These are phyloP conservation scores for Fusarium continuum DNA, from an alignment of 2,329 filamentous ascomycete genomes.

Conservation along the genomic window DNA sequence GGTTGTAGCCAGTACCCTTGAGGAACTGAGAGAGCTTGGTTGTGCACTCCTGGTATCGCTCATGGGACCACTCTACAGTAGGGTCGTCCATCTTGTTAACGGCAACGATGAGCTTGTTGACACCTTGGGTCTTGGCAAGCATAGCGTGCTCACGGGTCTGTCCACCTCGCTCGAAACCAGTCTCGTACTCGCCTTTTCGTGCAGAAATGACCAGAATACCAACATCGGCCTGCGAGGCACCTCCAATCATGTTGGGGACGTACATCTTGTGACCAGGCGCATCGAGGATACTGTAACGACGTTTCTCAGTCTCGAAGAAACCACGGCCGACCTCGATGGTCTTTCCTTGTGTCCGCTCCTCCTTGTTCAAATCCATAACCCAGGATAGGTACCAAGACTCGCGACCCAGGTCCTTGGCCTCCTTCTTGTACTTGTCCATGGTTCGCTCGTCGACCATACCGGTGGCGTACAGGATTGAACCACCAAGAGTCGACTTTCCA, in stretches of 20 bases:
- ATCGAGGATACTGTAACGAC: slow-evolving; percentile 95
- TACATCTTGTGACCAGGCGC: slow-evolving; percentile 98
- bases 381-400: slow-evolving; percentile 99
- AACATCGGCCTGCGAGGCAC: slow-evolving; percentile 90
- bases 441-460: slow-evolving; percentile 99
- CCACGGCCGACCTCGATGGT: slow-evolving; percentile 96
- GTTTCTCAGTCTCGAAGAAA: slow-evolving; percentile 96
- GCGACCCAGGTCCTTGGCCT: slow-evolving; percentile 94
- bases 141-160: slow-evolving; percentile 98
- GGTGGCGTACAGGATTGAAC: slow-evolving; percentile 89
- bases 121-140: slow-evolving; percentile 96
- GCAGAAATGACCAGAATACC: slow-evolving; percentile 96
- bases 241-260: slow-evolving; percentile 97
- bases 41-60: slow-evolving; percentile 91
- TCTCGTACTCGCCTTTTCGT: slow-evolving; percentile 98
- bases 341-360: slow-evolving; percentile 96
- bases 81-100: slow-evolving; percentile 99
- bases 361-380: slow-evolving; percentile 96
- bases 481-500: slow-evolving; percentile 95
- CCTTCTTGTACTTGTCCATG: slow-evolving; percentile 96
- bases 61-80: slow-evolving; percentile 95
- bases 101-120: slow-evolving; percentile 92
- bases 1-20: slow-evolving; percentile 92
- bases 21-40: slow-evolving; percentile 88
- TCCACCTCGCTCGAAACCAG: slow-evolving; percentile 94